These are phyloP conservation scores for Aspergillus cejpii DNA, from an alignment of 2,329 filamentous ascomycete species.

Conservation along the genomic window DNA sequence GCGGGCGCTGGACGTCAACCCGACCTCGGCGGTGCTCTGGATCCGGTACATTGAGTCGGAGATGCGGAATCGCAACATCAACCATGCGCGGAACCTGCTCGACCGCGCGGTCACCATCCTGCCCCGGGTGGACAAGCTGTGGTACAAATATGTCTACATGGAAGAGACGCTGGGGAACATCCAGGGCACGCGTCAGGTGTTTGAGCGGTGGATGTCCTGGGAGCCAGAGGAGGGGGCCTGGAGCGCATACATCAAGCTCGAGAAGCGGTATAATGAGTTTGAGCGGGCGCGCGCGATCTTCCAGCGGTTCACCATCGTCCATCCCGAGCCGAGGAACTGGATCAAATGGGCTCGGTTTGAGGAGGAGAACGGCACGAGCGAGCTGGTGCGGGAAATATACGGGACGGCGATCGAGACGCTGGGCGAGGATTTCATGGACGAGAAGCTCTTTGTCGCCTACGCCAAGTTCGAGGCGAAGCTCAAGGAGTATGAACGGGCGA, in stretches of 20 bases:
- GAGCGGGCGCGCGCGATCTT: conserved; percentile 87
- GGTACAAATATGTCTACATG: conserved; percentile 99
- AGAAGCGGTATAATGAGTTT: conserved; percentile 90
- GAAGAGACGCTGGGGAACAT: conserved; percentile 97
- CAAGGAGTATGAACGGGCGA: conserved; percentile 87
- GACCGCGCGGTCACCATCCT: conserved; percentile 91
- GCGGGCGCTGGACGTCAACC: conserved; percentile 83
- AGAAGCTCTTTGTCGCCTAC: conserved; percentile 91
- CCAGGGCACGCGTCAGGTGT: conserved; percentile 83
- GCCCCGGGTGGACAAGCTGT: conserved; percentile 88
- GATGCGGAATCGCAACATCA: conserved; percentile 93
- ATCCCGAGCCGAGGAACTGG: conserved; percentile 93
- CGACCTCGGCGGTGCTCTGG: conserved; percentile 81
- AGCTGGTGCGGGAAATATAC: conserved; percentile 86
- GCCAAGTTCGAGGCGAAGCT: conserved; percentile 91
- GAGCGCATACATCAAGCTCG: conserved; percentile 92
- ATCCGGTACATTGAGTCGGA: conserved; percentile 91
- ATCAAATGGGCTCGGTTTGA: conserved; percentile 98
- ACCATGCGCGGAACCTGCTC: conserved; percentile 88
- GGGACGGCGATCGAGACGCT: conserved; percentile 80
- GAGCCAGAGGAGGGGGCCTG: conserved; percentile 93
- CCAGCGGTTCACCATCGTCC: conserved; percentile 80
- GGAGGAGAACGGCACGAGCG: conserved; percentile 87
- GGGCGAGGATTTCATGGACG: conserved; percentile 92
- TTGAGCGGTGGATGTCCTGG: conserved; percentile 98